These are phyloP conservation scores for Brassica juncea DNA, from an alignment of 345 rosid genomes.

Conservation along the genomic window DNA sequence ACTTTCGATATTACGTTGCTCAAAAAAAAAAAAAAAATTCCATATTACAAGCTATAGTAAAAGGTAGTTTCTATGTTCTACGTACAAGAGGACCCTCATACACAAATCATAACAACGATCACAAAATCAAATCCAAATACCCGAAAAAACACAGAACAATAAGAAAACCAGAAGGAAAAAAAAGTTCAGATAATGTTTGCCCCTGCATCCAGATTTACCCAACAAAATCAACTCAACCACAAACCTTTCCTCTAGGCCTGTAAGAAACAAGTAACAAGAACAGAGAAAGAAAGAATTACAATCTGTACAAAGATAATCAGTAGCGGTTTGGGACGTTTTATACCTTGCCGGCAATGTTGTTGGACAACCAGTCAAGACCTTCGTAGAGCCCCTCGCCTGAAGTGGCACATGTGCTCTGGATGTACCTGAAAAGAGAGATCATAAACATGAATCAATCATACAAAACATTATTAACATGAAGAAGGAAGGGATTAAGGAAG, in stretches of 20 bases:
- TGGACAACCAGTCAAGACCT: constrained; percentile 31
- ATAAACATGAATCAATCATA: not conserved
- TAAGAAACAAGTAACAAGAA: not conserved
- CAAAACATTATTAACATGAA: not conserved
- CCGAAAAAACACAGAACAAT: not conserved
- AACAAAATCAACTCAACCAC: constrained; percentile 16
- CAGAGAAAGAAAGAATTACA: not conserved
- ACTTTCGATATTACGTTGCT: no score
- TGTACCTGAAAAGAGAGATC: constrained; percentile 19
- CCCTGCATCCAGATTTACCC: constrained; percentile 15
- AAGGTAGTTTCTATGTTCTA: constrained; percentile 20
- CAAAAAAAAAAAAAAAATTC: no score
- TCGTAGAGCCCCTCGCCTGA: constrained; percentile 33
- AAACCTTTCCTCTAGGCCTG: constrained; percentile 6
- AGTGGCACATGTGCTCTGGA: constrained; percentile 28
- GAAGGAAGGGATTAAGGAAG: not conserved
- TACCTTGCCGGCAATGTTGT: constrained; percentile 28
- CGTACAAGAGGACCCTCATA: constrained; percentile 8
- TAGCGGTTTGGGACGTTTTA: not conserved
- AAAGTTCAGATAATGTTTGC: constrained; percentile 19
- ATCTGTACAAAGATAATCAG: not conserved
- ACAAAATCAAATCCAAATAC: constrained; percentile 16
- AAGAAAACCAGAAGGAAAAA: not conserved
- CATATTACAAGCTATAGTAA: constrained; percentile 9
- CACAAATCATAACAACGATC: constrained; percentile 14